phyloP scores from a whole-genome alignment of 179 eudicot species.

The Heliamphora pulchella region DNA sequence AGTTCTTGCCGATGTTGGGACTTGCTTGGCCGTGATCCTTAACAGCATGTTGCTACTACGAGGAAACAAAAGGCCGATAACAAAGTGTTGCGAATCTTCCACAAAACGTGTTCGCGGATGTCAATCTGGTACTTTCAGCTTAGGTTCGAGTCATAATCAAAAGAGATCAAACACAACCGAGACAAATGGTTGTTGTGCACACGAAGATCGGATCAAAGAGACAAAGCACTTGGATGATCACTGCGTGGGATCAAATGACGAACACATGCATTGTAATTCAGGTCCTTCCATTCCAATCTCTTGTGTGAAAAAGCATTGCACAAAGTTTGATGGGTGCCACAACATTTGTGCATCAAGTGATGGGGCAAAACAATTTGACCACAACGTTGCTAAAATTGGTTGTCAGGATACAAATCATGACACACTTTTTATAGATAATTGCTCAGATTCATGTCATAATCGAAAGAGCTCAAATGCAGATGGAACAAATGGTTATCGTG shows the following conservation, averaged over 20 bases:
- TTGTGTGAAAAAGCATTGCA: slow-evolving; percentile 1
- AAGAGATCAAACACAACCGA: neutral
- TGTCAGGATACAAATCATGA: slow-evolving; percentile 6
- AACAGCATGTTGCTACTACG: slow-evolving; percentile 78
- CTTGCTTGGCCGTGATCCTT: slow-evolving; percentile 65
- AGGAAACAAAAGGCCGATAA: slow-evolving; percentile 24
- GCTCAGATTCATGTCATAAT: slow-evolving; percentile 17
- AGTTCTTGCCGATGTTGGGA: slow-evolving; percentile 65
- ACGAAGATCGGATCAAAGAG: neutral
- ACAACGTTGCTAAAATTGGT: slow-evolving; percentile 1
- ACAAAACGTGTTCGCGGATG: slow-evolving; percentile 12
- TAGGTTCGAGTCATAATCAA: slow-evolving; percentile 9
- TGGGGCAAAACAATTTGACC: neutral
- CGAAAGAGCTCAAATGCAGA: neutral
- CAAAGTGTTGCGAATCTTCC: slow-evolving; percentile 14
- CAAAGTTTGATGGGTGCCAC: neutral
- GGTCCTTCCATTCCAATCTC: no score
- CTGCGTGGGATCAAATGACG: neutral
- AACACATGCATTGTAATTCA: slow-evolving; percentile 3
- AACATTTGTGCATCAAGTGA: neutral
- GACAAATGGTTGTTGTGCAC: slow-evolving; percentile 10
- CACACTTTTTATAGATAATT: neutral
- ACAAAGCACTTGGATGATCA: slow-evolving; percentile 11
- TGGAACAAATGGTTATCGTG: slow-evolving; percentile 5
- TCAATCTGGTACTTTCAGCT: neutral